Evolutionary conservation across 257 asterid species (phyloP).

Genomic region (Sherardia arvensis): DNA sequence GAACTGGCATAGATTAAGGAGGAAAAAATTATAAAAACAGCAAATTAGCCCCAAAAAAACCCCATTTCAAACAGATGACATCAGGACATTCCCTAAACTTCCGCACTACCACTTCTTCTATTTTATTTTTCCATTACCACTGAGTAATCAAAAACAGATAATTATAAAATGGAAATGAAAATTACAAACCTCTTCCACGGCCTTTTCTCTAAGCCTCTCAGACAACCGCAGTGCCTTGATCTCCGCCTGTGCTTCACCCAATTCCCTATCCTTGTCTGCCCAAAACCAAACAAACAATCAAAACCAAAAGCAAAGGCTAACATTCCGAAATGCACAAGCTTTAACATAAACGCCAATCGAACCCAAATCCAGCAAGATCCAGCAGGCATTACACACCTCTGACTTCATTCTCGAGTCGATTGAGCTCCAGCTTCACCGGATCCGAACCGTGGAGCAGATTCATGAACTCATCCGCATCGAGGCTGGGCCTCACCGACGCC

Average conservation of each 20-base stretch:
- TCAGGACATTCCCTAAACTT: neutral
- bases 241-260: constrained; percentile 83
- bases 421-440: constrained; percentile 99
- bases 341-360: constrained; percentile 19
- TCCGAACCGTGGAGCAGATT: constrained; percentile 98
- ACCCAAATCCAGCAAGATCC: constrained; percentile 63
- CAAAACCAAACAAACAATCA: neutral
- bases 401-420: constrained; percentile 97
- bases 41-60: neutral
- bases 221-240: constrained; percentile 73
- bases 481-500: constrained; percentile 72
- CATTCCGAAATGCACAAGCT: constrained; percentile 9
- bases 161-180: constrained; percentile 4
- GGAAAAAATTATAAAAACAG: constrained; percentile 4
- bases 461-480: constrained; percentile 91
- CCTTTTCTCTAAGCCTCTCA: constrained; percentile 77
- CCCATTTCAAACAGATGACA: neutral
- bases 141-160: neutral
- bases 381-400: constrained; percentile 70
- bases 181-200: constrained; percentile 78
- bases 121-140: neutral
- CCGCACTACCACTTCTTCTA: neutral
- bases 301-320: constrained; percentile 6
- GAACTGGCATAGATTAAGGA: neutral
- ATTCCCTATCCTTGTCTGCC: constrained; percentile 81